phyloP scores from a whole-genome alignment of 352 stramenopile species.

The Thraustochytrium striatum region DNA sequence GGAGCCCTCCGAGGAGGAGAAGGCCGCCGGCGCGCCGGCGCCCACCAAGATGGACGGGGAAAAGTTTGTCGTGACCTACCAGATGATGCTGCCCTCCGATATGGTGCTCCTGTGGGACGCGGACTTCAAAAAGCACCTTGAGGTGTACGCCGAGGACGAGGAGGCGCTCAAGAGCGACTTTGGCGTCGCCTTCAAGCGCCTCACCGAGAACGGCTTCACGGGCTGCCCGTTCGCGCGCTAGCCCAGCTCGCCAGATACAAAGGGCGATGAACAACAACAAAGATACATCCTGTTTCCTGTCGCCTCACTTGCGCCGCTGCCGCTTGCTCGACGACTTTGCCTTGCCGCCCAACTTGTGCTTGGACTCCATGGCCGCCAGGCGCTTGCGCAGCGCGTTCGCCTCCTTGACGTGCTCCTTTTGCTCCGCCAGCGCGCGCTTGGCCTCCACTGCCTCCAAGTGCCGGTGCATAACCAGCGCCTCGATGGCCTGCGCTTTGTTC shows the following conservation, averaged over 20 bases:
- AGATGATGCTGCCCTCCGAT: conserved; percentile 78
- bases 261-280: no score
- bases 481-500: conserved; percentile 8
- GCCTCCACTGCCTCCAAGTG: not conserved
- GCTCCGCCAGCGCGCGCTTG: conserved; percentile 16
- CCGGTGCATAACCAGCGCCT: conserved; percentile 13
- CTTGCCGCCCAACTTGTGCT: no score
- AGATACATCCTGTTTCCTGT: no score
- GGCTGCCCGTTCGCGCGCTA: no score
- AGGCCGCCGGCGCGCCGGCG: conserved; percentile 61
- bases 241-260: no score
- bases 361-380: not conserved
- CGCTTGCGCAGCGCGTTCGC: conserved; percentile 36
- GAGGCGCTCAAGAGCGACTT: conserved; percentile 78
- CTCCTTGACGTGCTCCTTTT: conserved; percentile 4
- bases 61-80: conserved; percentile 36
- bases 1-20: conserved; percentile 71
- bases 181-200: conserved; percentile 71
- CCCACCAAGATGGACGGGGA: not conserved
- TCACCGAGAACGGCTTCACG: conserved; percentile 72
- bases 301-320: no score
- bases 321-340: no score
- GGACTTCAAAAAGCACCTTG: conserved; percentile 73
- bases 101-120: conserved; percentile 74
- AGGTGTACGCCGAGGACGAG: conserved; percentile 80